Evolutionary conservation across 495 filamentous ascomycete species (phyloP).

Genomic region (Podospora sp.): DNA sequence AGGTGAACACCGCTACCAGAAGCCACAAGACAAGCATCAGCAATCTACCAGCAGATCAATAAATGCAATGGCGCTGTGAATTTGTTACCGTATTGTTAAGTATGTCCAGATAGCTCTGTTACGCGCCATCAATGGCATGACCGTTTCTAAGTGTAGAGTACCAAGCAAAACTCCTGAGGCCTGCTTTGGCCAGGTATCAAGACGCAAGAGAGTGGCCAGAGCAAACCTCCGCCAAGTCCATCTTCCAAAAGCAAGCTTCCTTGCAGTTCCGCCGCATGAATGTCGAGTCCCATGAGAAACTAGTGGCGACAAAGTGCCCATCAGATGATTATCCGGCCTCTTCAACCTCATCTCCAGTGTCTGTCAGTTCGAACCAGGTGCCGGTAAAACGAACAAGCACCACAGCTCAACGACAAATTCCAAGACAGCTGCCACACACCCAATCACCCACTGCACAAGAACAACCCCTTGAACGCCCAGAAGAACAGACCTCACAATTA

Average conservation of each 20-base stretch:
- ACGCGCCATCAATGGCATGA: not conserved
- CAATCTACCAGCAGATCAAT: not conserved
- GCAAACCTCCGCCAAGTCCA: not conserved
- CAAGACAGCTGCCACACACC: conserved; percentile 29
- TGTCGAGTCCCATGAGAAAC: not conserved
- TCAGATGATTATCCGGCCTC: no score
- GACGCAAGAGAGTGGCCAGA: not conserved
- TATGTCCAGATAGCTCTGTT: not conserved
- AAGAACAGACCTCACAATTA: conserved; percentile 31
- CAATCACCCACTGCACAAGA: conserved; percentile 32
- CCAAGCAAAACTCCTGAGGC: not conserved
- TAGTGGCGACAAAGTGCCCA: no score
- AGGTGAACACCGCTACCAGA: not conserved
- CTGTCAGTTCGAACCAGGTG: no score
- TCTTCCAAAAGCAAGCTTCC: not conserved
- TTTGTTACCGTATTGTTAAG: not conserved
- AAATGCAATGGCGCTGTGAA: not conserved
- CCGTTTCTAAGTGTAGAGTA: not conserved
- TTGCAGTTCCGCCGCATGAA: not conserved
- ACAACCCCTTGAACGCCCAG: conserved; percentile 31
- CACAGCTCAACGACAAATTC: conserved; percentile 35
- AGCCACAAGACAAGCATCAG: not conserved
- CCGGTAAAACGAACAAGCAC: conserved; percentile 31
- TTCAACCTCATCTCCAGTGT: no score
- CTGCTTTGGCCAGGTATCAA: not conserved